Evolutionary conservation across 2,329 filamentous ascomycete species (phyloP).

Genomic region (Thielaviopsis punctulata): DNA sequence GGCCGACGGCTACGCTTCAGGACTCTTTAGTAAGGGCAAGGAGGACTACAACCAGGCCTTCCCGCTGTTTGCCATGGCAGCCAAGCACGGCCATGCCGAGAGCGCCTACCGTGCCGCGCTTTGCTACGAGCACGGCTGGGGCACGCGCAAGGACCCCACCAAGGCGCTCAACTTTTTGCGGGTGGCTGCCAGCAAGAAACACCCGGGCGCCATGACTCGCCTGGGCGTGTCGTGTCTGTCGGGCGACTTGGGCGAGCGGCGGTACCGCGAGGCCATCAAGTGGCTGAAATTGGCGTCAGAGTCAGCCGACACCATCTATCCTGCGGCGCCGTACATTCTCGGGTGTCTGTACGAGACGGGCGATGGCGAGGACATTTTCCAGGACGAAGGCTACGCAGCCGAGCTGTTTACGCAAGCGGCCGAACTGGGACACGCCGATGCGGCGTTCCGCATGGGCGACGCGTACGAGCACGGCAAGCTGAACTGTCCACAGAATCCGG

Average conservation of each 20-base stretch:
- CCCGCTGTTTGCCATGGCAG: slow-evolving; percentile 78
- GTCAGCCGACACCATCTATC: slow-evolving; percentile 80
- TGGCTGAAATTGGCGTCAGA: slow-evolving; percentile 92
- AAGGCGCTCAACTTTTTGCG: slow-evolving; percentile 92
- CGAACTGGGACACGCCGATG: slow-evolving; percentile 75
- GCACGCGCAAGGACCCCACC: slow-evolving; percentile 70
- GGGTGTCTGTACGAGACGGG: slow-evolving; percentile 78
- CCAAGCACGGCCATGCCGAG: slow-evolving; percentile 94
- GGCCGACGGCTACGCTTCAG: slow-evolving; percentile 83
- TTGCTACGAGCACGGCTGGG: slow-evolving; percentile 98
- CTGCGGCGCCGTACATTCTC: slow-evolving; percentile 79
- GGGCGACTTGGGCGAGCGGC: slow-evolving; percentile 73
- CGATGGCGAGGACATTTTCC: slow-evolving; percentile 88
- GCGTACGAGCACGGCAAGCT: slow-evolving; percentile 88
- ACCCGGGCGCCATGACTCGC: slow-evolving; percentile 86
- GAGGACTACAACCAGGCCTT: slow-evolving; percentile 85
- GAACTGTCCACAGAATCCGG: slow-evolving; percentile 75
- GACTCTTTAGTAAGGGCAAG: slow-evolving; percentile 87
- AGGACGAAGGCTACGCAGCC: slow-evolving; percentile 75
- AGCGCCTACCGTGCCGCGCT: slow-evolving; percentile 84
- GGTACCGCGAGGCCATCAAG: slow-evolving; percentile 81
- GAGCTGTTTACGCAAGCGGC: slow-evolving; percentile 90
- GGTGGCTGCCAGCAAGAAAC: slow-evolving; percentile 77
- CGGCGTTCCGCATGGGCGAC: slow-evolving; percentile 79
- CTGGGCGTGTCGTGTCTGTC: slow-evolving; percentile 80